Percentiles rank a stretch among this genome's conserved stretches.
Evolutionary conservation across 192 early-diverging fungal genomes (phyloP).

Genomic region (Mortierella alpina): DNA sequence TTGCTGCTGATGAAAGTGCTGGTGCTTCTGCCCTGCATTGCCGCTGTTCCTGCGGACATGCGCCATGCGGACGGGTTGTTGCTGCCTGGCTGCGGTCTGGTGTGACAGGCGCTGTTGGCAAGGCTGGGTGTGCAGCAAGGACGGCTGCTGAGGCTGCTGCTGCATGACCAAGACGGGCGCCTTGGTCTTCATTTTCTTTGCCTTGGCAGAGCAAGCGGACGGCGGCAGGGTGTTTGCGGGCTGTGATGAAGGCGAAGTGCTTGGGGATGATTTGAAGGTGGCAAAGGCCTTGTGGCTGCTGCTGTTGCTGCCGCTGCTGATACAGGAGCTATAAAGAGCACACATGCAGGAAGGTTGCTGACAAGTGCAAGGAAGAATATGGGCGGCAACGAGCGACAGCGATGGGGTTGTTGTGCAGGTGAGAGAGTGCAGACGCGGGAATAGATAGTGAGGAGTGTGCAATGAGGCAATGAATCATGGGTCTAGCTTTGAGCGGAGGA

Average conservation of each 20-base stretch:
- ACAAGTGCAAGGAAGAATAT: neutral
- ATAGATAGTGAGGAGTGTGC: neutral
- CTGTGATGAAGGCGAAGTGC: neutral
- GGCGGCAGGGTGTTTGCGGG: neutral
- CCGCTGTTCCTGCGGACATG: conserved; percentile 6
- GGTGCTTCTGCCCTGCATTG: conserved; percentile 25
- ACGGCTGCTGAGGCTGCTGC: no score
- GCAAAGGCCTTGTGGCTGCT: neutral
- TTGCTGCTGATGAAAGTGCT: conserved; percentile 21
- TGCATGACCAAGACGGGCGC: no score
- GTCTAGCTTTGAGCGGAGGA: neutral
- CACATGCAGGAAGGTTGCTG: neutral
- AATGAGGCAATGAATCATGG: neutral
- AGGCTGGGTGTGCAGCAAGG: no score
- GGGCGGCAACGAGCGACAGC: no score
- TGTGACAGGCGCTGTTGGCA: no score
- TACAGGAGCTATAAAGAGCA: neutral
- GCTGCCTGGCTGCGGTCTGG: no score
- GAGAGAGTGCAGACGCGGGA: neutral
- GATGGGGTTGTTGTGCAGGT: neutral
- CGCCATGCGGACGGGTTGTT: no score
- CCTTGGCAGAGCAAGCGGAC: neutral
- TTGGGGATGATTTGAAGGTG: neutral
- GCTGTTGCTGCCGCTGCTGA: conserved; percentile 10
- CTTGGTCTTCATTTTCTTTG: neutral